Conservation (phyloP, 306 rosid genomes). For the Prunus fruticosa region DNA sequence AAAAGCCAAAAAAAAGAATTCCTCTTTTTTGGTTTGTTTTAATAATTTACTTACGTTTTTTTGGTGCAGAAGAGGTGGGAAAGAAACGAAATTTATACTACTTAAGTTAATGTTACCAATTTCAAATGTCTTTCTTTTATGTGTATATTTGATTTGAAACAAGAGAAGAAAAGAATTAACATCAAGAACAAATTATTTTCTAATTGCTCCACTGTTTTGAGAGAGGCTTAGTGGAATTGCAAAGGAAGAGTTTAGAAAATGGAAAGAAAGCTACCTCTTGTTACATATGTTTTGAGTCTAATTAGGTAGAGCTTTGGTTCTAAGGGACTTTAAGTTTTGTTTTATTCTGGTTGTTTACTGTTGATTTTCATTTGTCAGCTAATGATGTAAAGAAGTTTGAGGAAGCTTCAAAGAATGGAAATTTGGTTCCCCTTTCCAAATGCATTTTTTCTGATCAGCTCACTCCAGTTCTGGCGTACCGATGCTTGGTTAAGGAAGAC, state of each 20-base stretch:
- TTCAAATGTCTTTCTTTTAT: background rate
- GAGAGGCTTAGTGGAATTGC: too few species aligned
- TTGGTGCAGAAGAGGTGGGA: background rate
- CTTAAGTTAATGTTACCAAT: background rate
- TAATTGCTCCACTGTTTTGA: too few species aligned
- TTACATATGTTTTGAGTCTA: background rate
- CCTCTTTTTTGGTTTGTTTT: background rate
- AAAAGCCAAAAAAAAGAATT: background rate
- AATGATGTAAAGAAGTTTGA: slow-evolving; percentile 38
- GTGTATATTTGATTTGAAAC: background rate
- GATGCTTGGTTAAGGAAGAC: slow-evolving; percentile 62
- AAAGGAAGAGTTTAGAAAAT: too few species aligned
- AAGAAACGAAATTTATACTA: background rate
- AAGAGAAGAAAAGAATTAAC: background rate
- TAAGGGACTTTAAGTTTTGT: background rate
- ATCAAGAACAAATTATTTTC: background rate
- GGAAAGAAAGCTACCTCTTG: too few species aligned
- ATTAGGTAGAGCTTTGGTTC: background rate
- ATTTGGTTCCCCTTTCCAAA: slow-evolving; percentile 57
- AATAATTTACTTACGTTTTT: background rate
- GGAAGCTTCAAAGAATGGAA: slow-evolving; percentile 57
- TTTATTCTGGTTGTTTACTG: background rate
- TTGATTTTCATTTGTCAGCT: slow-evolving; percentile 25
- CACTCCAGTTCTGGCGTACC: slow-evolving; percentile 74
- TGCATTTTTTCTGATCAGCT: slow-evolving; percentile 81